Conservation (phyloP, 1,284 basidiomycete species). For the Schizopora paradoxa region DNA sequence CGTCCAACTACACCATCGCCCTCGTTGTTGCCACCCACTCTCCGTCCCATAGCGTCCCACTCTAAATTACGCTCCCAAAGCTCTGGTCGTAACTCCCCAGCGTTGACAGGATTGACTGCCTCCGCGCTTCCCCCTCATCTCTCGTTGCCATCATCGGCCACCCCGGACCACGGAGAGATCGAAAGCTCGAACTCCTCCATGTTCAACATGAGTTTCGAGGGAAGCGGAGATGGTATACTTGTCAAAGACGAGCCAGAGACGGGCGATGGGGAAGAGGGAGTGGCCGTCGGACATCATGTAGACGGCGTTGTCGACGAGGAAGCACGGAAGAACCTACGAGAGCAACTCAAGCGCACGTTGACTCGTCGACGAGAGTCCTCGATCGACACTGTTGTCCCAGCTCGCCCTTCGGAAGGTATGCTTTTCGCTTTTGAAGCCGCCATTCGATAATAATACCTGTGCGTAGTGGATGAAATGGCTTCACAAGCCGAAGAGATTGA, state of each 20-base stretch:
- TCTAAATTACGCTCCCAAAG: not conserved
- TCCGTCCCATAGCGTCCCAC: conserved; percentile 8
- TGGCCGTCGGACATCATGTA: conserved; percentile 38
- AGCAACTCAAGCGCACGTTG: conserved; percentile 63
- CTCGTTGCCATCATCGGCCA: not conserved
- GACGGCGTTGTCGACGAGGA: conserved; percentile 42
- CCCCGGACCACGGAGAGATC: not conserved
- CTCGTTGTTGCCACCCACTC: conserved; percentile 6
- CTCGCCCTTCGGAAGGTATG: too few relatives aligned
- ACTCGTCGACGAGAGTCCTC: conserved; percentile 39
- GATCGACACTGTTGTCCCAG: too few relatives aligned
- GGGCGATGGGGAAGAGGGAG: conserved; percentile 44
- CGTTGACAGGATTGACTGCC: conserved; percentile 7
- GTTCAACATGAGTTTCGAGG: conserved; percentile 53
- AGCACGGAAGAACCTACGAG: conserved; percentile 59
- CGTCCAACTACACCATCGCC: conserved; percentile 5
- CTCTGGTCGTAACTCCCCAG: not conserved
- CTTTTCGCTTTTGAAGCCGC: too few relatives aligned
- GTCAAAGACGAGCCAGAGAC: conserved; percentile 60
- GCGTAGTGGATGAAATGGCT: too few relatives aligned
- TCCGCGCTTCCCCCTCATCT: conserved; percentile 6
- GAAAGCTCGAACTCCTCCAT: conserved; percentile 41
- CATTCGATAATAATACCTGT: too few relatives aligned
- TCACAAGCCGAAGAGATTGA: too few relatives aligned
- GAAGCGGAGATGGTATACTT: conserved; percentile 49